Percentiles rank a stretch among this genome's conserved stretches.
Evolutionary conservation across 352 stramenopile genomes (phyloP).

Genomic region (Phytophthora pinifolia): DNA sequence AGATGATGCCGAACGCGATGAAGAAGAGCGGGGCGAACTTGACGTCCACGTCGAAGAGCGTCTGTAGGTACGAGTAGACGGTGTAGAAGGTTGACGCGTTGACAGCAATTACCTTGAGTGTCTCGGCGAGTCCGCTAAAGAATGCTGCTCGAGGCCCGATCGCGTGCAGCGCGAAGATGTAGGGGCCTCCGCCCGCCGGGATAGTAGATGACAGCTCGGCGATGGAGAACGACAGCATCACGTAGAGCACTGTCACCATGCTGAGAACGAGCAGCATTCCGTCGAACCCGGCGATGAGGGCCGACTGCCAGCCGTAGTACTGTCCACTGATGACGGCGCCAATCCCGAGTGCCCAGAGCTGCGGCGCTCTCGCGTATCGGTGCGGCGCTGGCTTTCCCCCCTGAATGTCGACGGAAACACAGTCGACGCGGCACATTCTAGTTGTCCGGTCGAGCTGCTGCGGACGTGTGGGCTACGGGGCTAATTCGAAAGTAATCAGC

Average conservation of each 20-base stretch:
- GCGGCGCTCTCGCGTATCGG: constrained; percentile 59
- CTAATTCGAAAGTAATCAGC: constrained; percentile 14
- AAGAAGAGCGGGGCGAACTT: constrained; percentile 54
- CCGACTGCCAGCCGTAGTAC: constrained; percentile 75
- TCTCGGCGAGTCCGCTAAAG: constrained; percentile 69
- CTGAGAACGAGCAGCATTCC: constrained; percentile 61
- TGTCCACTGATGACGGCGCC: constrained; percentile 52
- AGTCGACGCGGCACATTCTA: constrained; percentile 20
- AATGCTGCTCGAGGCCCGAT: constrained; percentile 39
- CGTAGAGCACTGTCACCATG: constrained; percentile 69
- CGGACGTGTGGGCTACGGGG: constrained; percentile 2
- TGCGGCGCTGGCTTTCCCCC: constrained; percentile 22
- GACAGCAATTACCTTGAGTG: constrained; percentile 63
- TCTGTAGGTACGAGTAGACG: constrained; percentile 39
- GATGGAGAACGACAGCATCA: constrained; percentile 77
- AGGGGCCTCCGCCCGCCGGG: constrained; percentile 58
- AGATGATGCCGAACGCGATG: constrained; percentile 53
- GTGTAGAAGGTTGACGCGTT: constrained; percentile 50
- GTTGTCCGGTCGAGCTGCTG: neutral
- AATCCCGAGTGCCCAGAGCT: constrained; percentile 59
- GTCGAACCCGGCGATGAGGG: constrained; percentile 63
- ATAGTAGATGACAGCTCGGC: constrained; percentile 67
- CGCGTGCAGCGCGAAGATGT: constrained; percentile 70
- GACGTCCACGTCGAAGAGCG: constrained; percentile 44
- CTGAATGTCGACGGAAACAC: constrained; percentile 18